Evolutionary conservation across 257 asterid genomes (phyloP).

Genomic region (Plantago major): DNA sequence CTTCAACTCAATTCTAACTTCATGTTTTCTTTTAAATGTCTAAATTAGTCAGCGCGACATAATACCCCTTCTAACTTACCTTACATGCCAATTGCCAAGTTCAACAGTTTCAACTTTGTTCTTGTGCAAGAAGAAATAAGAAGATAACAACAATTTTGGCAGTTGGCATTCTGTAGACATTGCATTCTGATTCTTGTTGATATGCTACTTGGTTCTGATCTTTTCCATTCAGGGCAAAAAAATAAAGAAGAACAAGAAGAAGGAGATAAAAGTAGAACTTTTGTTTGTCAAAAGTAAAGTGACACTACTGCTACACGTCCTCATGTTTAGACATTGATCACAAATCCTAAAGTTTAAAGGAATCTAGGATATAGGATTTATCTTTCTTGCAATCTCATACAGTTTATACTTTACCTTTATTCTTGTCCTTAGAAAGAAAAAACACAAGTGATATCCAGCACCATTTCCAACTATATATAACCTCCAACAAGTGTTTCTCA

Average conservation of each 20-base stretch:
- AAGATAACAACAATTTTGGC: neutral
- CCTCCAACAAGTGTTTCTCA: conserved; percentile 16
- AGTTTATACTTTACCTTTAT: neutral
- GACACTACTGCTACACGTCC: conserved; percentile 4
- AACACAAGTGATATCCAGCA: neutral
- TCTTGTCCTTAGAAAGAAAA: conserved; percentile 14
- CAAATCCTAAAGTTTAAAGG: neutral
- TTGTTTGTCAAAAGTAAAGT: conserved; percentile 4
- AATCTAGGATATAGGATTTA: too few relatives aligned
- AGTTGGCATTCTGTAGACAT: conserved; percentile 10
- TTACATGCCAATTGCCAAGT: too few relatives aligned
- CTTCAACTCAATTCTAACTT: too few relatives aligned
- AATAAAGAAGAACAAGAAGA: neutral
- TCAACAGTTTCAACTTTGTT: neutral
- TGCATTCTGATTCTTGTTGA: conserved; percentile 11
- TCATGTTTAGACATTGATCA: conserved; percentile 18
- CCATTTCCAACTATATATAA: conserved; percentile 23
- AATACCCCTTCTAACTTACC: too few relatives aligned
- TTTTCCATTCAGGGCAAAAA: neutral
- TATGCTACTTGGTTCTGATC: conserved; percentile 22
- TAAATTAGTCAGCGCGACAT: too few relatives aligned
- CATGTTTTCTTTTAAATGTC: too few relatives aligned
- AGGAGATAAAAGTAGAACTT: conserved; percentile 1
- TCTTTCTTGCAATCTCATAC: too few relatives aligned
- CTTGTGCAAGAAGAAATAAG: neutral